A percentile compares a stretch with the other conserved stretches of the same genome.
Conservation (phyloP, 768 basidiomycete genomes). For the Agaricus blazei region DNA sequence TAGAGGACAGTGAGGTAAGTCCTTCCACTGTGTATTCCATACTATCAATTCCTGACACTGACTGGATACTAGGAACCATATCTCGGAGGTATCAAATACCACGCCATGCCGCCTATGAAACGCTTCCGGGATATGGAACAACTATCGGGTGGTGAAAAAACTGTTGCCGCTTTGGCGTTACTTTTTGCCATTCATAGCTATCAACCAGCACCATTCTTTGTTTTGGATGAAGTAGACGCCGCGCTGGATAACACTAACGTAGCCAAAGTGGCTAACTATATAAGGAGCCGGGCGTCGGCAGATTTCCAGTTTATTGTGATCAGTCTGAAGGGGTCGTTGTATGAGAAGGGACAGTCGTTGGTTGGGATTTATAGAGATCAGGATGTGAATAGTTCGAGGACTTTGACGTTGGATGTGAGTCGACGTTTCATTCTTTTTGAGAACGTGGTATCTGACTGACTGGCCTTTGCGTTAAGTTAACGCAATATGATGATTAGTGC, state of each 20-base stretch:
- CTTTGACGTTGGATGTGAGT: constrained; percentile 86
- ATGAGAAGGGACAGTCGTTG: constrained; percentile 84
- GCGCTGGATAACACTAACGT: constrained; percentile 99
- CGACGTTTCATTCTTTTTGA: neutral
- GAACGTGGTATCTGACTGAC: too few relatives aligned
- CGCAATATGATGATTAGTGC: constrained; percentile 53
- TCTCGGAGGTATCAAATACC: constrained; percentile 81
- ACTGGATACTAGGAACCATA: constrained; percentile 23
- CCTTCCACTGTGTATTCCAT: neutral
- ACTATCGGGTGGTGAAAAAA: constrained; percentile 97
- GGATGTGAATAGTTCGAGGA: constrained; percentile 87
- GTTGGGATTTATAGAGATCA: constrained; percentile 96
- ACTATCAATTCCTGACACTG: neutral
- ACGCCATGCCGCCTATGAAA: constrained; percentile 99
- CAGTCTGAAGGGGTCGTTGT: constrained; percentile 90
- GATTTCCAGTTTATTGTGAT: constrained; percentile 96
- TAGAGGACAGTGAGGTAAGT: constrained; percentile 91
- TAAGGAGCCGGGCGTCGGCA: constrained; percentile 77
- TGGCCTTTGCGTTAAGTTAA: constrained; percentile 33
- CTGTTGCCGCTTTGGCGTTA: constrained; percentile 94
- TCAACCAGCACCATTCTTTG: constrained; percentile 96
- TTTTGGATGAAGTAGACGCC: constrained; percentile 97
- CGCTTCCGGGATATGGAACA: constrained; percentile 99
- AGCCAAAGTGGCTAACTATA: constrained; percentile 91
- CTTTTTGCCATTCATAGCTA: constrained; percentile 98